Conservation (phyloP, 1,139 yeast species). For the Ogataea hybrid region DNA sequence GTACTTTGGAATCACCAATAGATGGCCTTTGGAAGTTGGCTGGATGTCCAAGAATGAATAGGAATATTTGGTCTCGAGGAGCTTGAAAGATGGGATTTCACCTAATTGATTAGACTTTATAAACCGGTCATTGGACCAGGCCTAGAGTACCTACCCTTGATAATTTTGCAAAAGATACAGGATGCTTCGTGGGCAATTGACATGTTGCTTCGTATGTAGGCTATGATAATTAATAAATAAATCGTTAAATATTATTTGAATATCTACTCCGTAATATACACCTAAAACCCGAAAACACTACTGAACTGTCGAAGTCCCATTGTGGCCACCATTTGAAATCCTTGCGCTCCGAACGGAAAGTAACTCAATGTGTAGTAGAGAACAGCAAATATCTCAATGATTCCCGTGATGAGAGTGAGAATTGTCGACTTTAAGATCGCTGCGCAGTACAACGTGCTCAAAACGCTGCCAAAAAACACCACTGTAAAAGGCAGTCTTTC, state of each 20-base stretch:
- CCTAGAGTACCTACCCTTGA: conserved; percentile 54
- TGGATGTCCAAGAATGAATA: conserved; percentile 90
- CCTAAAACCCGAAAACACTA: conserved; percentile 45
- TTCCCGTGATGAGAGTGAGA: conserved; percentile 71
- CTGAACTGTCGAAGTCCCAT: conserved; percentile 75
- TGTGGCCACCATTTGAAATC: conserved; percentile 78
- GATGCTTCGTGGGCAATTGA: conserved; percentile 41
- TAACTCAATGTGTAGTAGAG: conserved; percentile 86
- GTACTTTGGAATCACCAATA: conserved; percentile 83
- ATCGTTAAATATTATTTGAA: background rate
- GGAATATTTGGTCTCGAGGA: conserved; percentile 75
- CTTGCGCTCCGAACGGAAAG: conserved; percentile 94
- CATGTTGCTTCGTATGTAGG: conserved; percentile 26
- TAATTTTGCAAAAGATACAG: conserved; percentile 90
- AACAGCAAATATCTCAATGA: conserved; percentile 80
- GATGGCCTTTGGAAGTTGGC: conserved; percentile 87
- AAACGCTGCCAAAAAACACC: conserved; percentile 60
- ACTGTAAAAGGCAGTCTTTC: conserved; percentile 77
- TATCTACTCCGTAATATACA: conserved; percentile 4
- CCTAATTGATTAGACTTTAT: conserved; percentile 36
- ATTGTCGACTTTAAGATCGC: conserved; percentile 64
- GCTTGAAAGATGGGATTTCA: conserved; percentile 87
- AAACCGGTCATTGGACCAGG: background rate
- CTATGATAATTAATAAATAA: conserved; percentile 2
- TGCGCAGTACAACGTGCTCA: conserved; percentile 41